These are phyloP conservation scores for Xylaria grammica DNA, from an alignment of 495 filamentous ascomycete genomes.

Conservation along the genomic window DNA sequence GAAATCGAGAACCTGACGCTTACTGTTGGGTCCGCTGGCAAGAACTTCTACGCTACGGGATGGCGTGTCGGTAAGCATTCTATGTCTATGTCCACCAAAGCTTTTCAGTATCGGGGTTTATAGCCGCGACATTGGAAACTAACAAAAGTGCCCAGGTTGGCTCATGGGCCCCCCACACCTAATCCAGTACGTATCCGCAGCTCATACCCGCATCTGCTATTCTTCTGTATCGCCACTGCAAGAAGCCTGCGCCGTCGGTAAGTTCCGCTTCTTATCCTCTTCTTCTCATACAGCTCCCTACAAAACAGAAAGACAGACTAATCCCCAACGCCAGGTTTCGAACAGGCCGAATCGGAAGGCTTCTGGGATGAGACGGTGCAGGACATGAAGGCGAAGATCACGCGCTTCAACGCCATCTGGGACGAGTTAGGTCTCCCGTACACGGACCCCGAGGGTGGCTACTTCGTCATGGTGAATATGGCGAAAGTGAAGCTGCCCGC, in stretches of 20 bases:
- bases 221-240: constrained; percentile 90
- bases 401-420: constrained; percentile 84
- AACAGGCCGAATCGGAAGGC: constrained; percentile 78
- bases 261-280: neutral
- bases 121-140: neutral
- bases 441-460: constrained; percentile 92
- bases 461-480: constrained; percentile 95
- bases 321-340: constrained; percentile 61
- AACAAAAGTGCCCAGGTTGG: constrained; percentile 57
- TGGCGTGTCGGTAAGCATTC: constrained; percentile 78
- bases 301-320: neutral
- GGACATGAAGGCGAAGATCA: constrained; percentile 92
- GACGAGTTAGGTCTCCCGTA: constrained; percentile 89
- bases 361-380: constrained; percentile 88
- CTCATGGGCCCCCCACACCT: constrained; percentile 86
- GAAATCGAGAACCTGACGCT: constrained; percentile 86
- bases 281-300: neutral
- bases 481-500: constrained; percentile 79
- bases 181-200: constrained; percentile 89
- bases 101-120: neutral
- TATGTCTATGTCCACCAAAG: neutral
- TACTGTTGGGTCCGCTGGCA: constrained; percentile 93
- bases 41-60: constrained; percentile 97
- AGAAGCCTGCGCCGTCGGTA: constrained; percentile 89
- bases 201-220: constrained; percentile 97